Conservation (phyloP, 78 protist genomes). For the Planoprotostelium fungivorum region DNA sequence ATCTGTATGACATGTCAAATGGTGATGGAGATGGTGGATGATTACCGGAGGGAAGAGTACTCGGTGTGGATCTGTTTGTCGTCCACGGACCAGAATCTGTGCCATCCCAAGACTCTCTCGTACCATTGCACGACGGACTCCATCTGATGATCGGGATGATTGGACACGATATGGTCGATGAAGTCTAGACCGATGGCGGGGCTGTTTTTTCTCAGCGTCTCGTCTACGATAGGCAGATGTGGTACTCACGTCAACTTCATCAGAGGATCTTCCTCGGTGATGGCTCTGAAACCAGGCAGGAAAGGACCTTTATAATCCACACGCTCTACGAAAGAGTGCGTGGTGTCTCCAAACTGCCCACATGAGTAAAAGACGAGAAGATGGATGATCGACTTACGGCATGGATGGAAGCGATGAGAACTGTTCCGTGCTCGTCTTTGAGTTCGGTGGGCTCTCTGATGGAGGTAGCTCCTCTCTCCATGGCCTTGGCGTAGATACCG, state of each 20-base stretch:
- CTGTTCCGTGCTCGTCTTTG: conserved; percentile 78
- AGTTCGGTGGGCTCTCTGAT: conserved; percentile 67
- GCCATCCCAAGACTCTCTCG: conserved; percentile 71
- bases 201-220: no score
- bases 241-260: not conserved
- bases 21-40: not conserved
- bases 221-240: not conserved
- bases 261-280: conserved; percentile 41
- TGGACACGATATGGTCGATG: conserved; percentile 79
- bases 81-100: conserved; percentile 91
- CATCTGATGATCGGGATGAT: conserved; percentile 81
- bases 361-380: not conserved
- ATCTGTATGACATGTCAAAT: conserved; percentile 3
- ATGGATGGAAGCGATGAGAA: conserved; percentile 69
- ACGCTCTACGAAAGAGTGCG: conserved; percentile 82
- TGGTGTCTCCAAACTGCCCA: conserved; percentile 73
- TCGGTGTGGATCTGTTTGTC: conserved; percentile 88
- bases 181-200: conserved; percentile 27
- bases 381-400: conserved; percentile 15
- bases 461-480: conserved; percentile 72
- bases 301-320: conserved; percentile 64
- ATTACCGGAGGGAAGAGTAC: conserved; percentile 50
- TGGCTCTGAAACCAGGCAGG: conserved; percentile 69
- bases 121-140: conserved; percentile 75
- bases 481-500: conserved; percentile 57